phyloP scores from a whole-genome alignment of 352 stramenopile genomes.

The Globisporangium sylvaticum region DNA sequence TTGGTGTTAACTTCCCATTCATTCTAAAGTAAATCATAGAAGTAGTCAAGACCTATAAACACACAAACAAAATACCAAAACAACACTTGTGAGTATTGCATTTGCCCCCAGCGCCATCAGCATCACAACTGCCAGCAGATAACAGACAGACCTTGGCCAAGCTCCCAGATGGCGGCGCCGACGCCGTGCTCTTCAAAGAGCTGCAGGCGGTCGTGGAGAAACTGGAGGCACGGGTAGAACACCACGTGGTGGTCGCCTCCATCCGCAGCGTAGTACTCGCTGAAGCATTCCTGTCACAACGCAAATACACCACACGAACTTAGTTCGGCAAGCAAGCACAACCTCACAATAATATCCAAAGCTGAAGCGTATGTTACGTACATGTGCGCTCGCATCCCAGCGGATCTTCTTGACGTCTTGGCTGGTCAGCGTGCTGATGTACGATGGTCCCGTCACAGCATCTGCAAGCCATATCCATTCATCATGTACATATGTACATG shows the following conservation, averaged over 20 bases:
- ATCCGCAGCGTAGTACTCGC: conserved; percentile 35
- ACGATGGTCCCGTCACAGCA: conserved; percentile 36
- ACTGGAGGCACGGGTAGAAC: conserved; percentile 83
- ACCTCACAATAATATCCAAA: no score
- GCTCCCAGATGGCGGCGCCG: conserved; percentile 69
- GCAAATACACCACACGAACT: neutral
- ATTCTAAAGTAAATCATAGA: conserved; percentile 44
- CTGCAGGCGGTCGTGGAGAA: conserved; percentile 59
- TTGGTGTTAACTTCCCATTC: conserved; percentile 4
- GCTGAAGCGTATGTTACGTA: no score
- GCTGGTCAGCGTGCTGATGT: conserved; percentile 34
- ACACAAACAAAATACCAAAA: conserved; percentile 12
- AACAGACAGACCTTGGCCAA: conserved; percentile 59
- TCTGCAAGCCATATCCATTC: conserved; percentile 19
- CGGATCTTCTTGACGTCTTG: conserved; percentile 41
- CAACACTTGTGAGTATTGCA: neutral
- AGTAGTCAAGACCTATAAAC: conserved; percentile 68
- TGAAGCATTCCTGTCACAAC: conserved; percentile 53
- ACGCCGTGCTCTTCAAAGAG: conserved; percentile 47
- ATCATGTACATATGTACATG: neutral
- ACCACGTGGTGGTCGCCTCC: conserved; percentile 38
- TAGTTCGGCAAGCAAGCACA: neutral
- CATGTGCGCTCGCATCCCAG: conserved; percentile 44
- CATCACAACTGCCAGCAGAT: neutral
- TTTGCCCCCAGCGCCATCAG: neutral